A percentile compares a stretch with the other conserved stretches of the same genome.
These are phyloP conservation scores for Lantana camara DNA, from an alignment of 257 asterid genomes.

Conservation along the genomic window DNA sequence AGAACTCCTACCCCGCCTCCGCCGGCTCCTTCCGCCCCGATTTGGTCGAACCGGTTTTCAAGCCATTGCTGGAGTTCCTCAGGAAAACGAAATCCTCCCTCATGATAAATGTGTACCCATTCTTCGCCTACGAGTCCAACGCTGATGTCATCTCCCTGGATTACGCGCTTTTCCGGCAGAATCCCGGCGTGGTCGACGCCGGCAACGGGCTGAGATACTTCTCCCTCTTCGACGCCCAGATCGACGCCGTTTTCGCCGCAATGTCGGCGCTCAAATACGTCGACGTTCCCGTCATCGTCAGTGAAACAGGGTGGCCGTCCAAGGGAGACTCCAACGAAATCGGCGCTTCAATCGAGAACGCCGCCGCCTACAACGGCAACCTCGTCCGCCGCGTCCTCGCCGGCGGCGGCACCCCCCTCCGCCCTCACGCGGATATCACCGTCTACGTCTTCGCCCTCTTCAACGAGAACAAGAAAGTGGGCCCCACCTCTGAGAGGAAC, in stretches of 20 bases:
- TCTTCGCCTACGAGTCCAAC: slow-evolving; percentile 82
- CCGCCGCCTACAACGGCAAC: slow-evolving; percentile 87
- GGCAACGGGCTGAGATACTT: slow-evolving; percentile 71
- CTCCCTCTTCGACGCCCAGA: slow-evolving; percentile 82
- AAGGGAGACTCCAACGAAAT: slow-evolving; percentile 76
- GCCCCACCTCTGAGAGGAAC: slow-evolving; percentile 91
- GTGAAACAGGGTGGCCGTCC: slow-evolving; percentile 98
- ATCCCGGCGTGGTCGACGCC: slow-evolving; percentile 76
- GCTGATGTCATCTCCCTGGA: slow-evolving; percentile 75
- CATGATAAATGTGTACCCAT: slow-evolving; percentile 88
- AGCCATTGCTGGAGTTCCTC: slow-evolving; percentile 81
- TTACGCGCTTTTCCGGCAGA: slow-evolving; percentile 78
- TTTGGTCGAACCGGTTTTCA: slow-evolving; percentile 55
- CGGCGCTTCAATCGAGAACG: slow-evolving; percentile 74
- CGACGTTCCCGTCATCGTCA: slow-evolving; percentile 55
- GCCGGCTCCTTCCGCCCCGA: slow-evolving; percentile 78
- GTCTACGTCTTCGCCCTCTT: slow-evolving; percentile 81
- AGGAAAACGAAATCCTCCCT: slow-evolving; percentile 69
- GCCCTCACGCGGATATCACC: slow-evolving; percentile 62
- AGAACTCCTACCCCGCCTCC: slow-evolving; percentile 87
- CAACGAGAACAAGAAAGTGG: slow-evolving; percentile 83
- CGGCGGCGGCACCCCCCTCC: slow-evolving; percentile 85
- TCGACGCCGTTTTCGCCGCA: slow-evolving; percentile 91
- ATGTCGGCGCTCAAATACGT: slow-evolving; percentile 66
- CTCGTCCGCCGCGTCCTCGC: slow-evolving; percentile 64